Evolutionary conservation across 179 eudicot species (phyloP), one percentile per base, ranked within the genome.

Genomic region (Carnegiea gigantea): DNA sequence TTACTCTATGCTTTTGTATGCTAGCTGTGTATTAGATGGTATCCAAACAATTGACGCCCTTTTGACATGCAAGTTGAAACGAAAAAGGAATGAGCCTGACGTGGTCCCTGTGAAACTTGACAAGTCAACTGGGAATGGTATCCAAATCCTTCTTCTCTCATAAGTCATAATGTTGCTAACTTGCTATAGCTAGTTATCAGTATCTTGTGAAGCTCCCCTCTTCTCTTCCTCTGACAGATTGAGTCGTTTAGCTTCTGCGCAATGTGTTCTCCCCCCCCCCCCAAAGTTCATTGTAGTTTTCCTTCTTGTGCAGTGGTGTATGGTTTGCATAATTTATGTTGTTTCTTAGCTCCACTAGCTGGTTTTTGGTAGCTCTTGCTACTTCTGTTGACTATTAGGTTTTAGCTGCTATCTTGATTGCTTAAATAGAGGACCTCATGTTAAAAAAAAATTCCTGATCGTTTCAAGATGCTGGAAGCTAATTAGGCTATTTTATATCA

Each of bases 1-100:
- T 76, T 76, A 72, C 81, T 43, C 73, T 81, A 43, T 87, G 86
- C 73, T 84, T 86, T 82, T 75, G 57, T 83, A 67, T 92, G 84
- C 86, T 90, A 95, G 99, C 86, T 95, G 98, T 87, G 90, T 89
- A 87, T 90, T 97, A 91, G 98, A 96, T 91, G 98, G 92, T 86
- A 85, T 87, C 90, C 97, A 92, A 87, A 94, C 99, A 75, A 83
- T 96, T 80, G 99, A 96, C 84, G 88, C 99, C 65, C 97, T 96
- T 24, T 88, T 96, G 78, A 96, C 97, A 28, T 90, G 98, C 89
- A 94, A 88, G 88, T 72, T 91, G 28, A 96, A 94, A 89, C 91
- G 99, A 73, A 96, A 96, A 89, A 88, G 98, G 85, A 88, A 86
- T 54, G 91, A 79, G 70, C 85, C 81, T 78, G 90, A 87, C 75